Conservation (phyloP, 805 yeast species). For the Ascoidea asiatica region DNA sequence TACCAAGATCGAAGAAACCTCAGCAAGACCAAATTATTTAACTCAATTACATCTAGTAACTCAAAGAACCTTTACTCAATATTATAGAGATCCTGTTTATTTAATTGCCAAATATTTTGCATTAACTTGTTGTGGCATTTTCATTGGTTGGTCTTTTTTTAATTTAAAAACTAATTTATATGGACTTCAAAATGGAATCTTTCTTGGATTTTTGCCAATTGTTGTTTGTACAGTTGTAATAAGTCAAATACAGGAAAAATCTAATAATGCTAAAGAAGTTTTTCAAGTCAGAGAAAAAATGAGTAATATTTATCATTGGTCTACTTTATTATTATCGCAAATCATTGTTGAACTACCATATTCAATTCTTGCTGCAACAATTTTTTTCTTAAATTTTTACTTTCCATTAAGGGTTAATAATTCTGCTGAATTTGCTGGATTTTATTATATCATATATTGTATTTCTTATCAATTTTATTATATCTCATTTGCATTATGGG, state of each 20-base stretch:
- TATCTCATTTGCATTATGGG: slow-evolving; percentile 39
- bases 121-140: slow-evolving; percentile 37
- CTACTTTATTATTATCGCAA: slow-evolving; percentile 39
- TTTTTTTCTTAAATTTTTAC: slow-evolving; percentile 41
- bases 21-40: slow-evolving; percentile 34
- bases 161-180: slow-evolving; percentile 35
- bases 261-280: slow-evolving; percentile 42
- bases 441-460: slow-evolving; percentile 34
- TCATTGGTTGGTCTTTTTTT: slow-evolving; percentile 63
- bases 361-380: slow-evolving; percentile 31
- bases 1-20: no score
- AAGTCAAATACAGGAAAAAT: slow-evolving; percentile 51
- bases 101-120: slow-evolving; percentile 46
- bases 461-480: slow-evolving; percentile 36
- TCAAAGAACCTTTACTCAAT: slow-evolving; percentile 27
- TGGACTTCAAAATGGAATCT: slow-evolving; percentile 48
- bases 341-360: slow-evolving; percentile 49
- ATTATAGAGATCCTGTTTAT: slow-evolving; percentile 51
- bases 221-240: slow-evolving; percentile 42
- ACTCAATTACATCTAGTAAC: slow-evolving; percentile 29
- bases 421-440: slow-evolving; percentile 35
- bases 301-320: slow-evolving; percentile 67
- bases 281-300: slow-evolving; percentile 60
- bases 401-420: slow-evolving; percentile 30
- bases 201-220: slow-evolving; percentile 45